These are phyloP conservation scores for Sapria himalayana DNA, from an alignment of 345 rosid genomes.

Conservation along the genomic window DNA sequence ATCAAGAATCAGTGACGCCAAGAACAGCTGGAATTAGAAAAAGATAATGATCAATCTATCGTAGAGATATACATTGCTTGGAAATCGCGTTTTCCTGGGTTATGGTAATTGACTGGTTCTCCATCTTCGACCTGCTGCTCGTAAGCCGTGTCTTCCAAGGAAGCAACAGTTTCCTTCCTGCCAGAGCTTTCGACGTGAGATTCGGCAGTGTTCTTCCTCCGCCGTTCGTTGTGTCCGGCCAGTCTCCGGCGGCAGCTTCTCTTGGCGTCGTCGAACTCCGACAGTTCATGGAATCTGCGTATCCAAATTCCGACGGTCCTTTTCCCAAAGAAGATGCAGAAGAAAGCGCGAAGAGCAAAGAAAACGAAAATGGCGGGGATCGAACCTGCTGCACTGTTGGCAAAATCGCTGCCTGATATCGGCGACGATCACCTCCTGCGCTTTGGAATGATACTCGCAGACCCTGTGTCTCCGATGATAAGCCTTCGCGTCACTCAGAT, in stretches of 20 bases:
- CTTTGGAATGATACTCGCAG: conserved; percentile 61
- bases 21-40: no score
- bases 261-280: conserved; percentile 33
- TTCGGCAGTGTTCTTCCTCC: conserved; percentile 27
- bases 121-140: conserved; percentile 20
- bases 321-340: no score
- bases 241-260: conserved; percentile 37
- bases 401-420: conserved; percentile 56
- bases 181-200: conserved; percentile 16
- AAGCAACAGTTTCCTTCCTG: conserved; percentile 7
- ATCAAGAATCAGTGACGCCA: no score
- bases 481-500: conserved; percentile 32
- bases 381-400: conserved; percentile 76
- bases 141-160: conserved; percentile 16
- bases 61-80: no score
- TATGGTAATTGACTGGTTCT: conserved; percentile 18
- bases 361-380: neutral
- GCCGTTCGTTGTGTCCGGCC: conserved; percentile 43
- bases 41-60: no score
- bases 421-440: conserved; percentile 31
- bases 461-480: conserved; percentile 62
- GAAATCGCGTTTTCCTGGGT: conserved; percentile 18
- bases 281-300: conserved; percentile 31
- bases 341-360: no score
- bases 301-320: conserved; percentile 5